Conservation (phyloP, 495 filamentous ascomycete species). For the Symbiotaphrina buchneri region DNA sequence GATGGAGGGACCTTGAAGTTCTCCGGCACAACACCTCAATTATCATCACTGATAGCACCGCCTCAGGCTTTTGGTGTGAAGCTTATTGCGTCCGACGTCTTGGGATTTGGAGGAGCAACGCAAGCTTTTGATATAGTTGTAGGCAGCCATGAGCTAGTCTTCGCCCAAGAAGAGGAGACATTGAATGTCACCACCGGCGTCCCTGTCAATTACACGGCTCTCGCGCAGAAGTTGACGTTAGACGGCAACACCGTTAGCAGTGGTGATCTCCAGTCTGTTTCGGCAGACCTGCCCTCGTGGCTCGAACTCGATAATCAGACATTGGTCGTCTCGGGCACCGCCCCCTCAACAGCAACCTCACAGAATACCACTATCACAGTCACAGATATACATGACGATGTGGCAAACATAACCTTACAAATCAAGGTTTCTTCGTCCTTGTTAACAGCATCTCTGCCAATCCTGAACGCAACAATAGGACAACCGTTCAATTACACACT, state of each 20-base stretch:
- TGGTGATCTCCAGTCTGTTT: slow-evolving; percentile 22
- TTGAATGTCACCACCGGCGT: slow-evolving; percentile 35
- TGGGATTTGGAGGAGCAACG: slow-evolving; percentile 48
- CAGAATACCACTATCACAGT: slow-evolving; percentile 43
- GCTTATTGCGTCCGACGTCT: slow-evolving; percentile 60
- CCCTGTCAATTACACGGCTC: slow-evolving; percentile 27
- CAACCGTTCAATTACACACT: slow-evolving; percentile 41
- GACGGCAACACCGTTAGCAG: slow-evolving; percentile 29
- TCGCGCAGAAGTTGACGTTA: slow-evolving; percentile 30
- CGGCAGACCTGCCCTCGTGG: slow-evolving; percentile 41
- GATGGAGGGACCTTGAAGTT: slow-evolving; percentile 41
- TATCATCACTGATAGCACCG: slow-evolving; percentile 33
- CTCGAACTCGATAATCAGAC: slow-evolving; percentile 39
- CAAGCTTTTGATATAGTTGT: slow-evolving; percentile 45
- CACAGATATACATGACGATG: slow-evolving; percentile 38
- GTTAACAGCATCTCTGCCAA: slow-evolving; percentile 18
- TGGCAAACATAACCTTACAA: slow-evolving; percentile 35
- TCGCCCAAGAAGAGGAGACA: slow-evolving; percentile 28
- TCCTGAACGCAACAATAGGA: slow-evolving; percentile 34
- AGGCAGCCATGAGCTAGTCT: slow-evolving; percentile 40
- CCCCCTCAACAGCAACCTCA: slow-evolving; percentile 27
- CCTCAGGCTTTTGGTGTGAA: slow-evolving; percentile 52
- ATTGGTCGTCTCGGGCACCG: slow-evolving; percentile 38
- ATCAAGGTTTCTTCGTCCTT: slow-evolving; percentile 25
- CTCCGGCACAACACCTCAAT: slow-evolving; percentile 45